Conservation (phyloP, 306 rosid species). For the Ormosia emarginata region DNA sequence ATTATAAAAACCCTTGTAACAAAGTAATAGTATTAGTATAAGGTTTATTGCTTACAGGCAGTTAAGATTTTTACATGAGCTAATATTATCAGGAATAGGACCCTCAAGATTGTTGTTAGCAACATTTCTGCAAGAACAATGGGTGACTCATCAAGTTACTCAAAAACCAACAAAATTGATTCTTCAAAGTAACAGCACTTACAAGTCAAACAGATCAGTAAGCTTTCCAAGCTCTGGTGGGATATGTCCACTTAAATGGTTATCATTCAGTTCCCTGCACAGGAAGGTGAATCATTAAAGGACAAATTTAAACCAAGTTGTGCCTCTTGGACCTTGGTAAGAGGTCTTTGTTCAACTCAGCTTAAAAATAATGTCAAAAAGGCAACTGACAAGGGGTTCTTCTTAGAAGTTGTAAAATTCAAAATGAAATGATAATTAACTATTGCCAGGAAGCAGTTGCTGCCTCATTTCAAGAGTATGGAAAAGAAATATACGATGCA, state of each 20-base stretch:
- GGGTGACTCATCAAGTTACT: background rate
- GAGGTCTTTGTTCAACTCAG: background rate
- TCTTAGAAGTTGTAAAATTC: background rate
- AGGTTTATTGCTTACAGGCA: constrained; percentile 70
- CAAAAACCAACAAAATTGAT: background rate
- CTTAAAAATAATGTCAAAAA: background rate
- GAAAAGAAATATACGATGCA: background rate
- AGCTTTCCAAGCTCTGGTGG: constrained; percentile 98
- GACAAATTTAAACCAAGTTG: background rate
- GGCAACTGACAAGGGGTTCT: background rate
- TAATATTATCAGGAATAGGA: constrained; percentile 68
- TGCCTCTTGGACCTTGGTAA: background rate
- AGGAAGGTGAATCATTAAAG: background rate
- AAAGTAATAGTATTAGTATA: background rate
- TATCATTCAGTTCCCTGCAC: constrained; percentile 82
- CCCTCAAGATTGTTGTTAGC: constrained; percentile 90
- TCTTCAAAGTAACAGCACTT: constrained; percentile 32
- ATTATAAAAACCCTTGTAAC: background rate
- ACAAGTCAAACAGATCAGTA: constrained; percentile 83
- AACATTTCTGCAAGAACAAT: constrained; percentile 57
- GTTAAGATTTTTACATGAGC: constrained; percentile 91
- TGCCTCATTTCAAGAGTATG: background rate
- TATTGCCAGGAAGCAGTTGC: background rate
- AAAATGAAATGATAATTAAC: background rate
- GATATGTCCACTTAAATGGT: constrained; percentile 69